Evolutionary conservation across 163 green algal species (phyloP).

Genomic region (Chlorella variabilis): DNA sequence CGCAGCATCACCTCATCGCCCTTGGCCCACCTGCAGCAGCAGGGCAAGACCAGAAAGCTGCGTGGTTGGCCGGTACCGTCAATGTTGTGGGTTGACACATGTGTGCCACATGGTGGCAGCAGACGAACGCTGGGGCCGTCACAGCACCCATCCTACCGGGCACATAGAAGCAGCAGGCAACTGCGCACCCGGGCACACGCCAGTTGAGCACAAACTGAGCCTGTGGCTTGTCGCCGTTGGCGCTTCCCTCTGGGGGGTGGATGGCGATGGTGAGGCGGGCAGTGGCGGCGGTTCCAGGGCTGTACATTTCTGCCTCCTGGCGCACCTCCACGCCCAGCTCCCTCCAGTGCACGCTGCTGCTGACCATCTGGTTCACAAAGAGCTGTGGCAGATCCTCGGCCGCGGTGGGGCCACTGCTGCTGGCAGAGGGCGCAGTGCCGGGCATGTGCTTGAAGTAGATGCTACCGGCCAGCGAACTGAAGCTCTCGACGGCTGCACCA

Average conservation of each 20-base stretch:
- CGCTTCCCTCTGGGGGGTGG: not conserved
- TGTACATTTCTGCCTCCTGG: slow-evolving; percentile 24
- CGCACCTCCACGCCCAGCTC: slow-evolving; percentile 41
- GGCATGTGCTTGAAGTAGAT: slow-evolving; percentile 70
- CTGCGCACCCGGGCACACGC: slow-evolving; percentile 7
- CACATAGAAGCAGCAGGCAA: not conserved
- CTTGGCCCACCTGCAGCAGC: slow-evolving; percentile 19
- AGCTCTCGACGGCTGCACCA: slow-evolving; percentile 57
- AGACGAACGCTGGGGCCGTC: too few species aligned
- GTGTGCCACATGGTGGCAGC: too few species aligned
- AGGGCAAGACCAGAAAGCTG: too few species aligned
- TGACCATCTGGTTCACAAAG: slow-evolving; percentile 73
- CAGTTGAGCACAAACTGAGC: slow-evolving; percentile 19
- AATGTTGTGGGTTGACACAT: too few species aligned
- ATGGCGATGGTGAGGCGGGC: slow-evolving; percentile 18
- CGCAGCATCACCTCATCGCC: not conserved
- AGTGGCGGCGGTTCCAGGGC: not conserved
- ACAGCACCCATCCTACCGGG: not conserved
- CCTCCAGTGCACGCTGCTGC: slow-evolving; percentile 53
- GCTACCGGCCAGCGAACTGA: slow-evolving; percentile 73
- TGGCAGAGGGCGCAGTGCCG: not conserved
- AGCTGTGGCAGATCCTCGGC: slow-evolving; percentile 41
- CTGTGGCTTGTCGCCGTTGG: not conserved
- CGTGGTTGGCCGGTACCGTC: too few species aligned
- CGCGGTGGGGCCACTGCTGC: too few species aligned